Evolutionary conservation across 164 flowering plant genomes (phyloP).

Genomic region (Cinnamomum chago): DNA sequence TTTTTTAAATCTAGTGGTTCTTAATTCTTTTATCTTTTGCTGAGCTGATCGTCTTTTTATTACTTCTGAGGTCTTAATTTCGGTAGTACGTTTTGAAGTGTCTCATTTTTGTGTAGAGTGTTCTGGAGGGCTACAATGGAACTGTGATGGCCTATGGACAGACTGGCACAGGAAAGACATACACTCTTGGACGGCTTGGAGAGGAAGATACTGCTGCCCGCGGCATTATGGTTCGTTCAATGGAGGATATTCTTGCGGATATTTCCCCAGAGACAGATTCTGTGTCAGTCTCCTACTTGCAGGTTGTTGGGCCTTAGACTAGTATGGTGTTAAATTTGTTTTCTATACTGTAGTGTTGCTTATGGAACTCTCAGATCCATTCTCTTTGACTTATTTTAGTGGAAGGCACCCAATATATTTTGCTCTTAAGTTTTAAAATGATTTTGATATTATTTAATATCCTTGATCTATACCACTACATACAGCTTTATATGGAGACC

Average conservation of each 20-base stretch:
- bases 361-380: neutral
- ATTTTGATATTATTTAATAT: neutral
- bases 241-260: conserved; percentile 85
- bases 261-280: conserved; percentile 74
- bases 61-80: neutral
- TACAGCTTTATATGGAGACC: conserved; percentile 97
- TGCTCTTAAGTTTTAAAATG: neutral
- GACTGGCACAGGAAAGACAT: conserved; percentile 97
- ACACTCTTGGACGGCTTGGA: conserved; percentile 91
- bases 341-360: neutral
- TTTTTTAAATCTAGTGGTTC: neutral
- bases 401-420: neutral
- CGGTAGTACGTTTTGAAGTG: neutral
- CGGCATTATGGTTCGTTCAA: conserved; percentile 95
- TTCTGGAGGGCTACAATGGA: conserved; percentile 94
- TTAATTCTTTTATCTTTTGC: neutral
- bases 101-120: conserved; percentile 56
- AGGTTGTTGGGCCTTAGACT: conserved; percentile 42
- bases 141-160: conserved; percentile 99
- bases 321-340: neutral
- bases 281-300: conserved; percentile 78
- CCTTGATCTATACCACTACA: neutral
- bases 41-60: neutral
- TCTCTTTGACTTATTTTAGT: neutral
- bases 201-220: conserved; percentile 90